Conservation (phyloP, 176 grass and related monocot species). For the Lolium rigidum region DNA sequence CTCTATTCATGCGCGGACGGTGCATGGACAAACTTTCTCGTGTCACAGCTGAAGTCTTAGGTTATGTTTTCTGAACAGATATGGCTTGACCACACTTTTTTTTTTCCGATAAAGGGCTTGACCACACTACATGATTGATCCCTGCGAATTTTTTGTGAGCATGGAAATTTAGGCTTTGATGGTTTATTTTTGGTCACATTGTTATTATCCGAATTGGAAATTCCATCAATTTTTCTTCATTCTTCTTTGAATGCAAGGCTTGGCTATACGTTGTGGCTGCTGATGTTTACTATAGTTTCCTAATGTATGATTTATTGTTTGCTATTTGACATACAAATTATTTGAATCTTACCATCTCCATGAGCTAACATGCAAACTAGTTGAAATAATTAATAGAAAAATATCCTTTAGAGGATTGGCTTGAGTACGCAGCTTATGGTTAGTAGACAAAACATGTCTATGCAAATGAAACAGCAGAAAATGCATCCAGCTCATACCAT, state of each 20-base stretch:
- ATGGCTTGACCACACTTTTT: not conserved
- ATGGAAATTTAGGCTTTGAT: not conserved
- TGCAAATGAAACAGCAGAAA: not conserved
- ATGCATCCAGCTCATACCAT: slow-evolving; percentile 15
- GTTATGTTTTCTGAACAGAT: not conserved
- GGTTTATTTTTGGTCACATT: not conserved
- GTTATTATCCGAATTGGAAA: slow-evolving; percentile 10
- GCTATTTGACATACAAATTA: not conserved
- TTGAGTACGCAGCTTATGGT: not conserved
- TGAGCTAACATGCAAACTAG: not conserved
- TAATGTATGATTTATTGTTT: not conserved
- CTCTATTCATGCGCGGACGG: not conserved
- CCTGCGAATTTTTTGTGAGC: no score
- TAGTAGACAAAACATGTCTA: not conserved
- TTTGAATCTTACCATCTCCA: not conserved
- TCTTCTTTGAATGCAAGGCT: slow-evolving; percentile 14
- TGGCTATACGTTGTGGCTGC: not conserved
- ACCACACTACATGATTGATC: no score
- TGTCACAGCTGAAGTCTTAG: not conserved
- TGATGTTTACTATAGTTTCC: not conserved
- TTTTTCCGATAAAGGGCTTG: no score
- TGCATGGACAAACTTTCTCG: not conserved
- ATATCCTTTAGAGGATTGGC: not conserved
- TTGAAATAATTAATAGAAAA: not conserved
- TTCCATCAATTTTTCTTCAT: not conserved